phyloP scores from a whole-genome alignment of 2,329 filamentous ascomycete species.

The Aschersonia sp. region DNA sequence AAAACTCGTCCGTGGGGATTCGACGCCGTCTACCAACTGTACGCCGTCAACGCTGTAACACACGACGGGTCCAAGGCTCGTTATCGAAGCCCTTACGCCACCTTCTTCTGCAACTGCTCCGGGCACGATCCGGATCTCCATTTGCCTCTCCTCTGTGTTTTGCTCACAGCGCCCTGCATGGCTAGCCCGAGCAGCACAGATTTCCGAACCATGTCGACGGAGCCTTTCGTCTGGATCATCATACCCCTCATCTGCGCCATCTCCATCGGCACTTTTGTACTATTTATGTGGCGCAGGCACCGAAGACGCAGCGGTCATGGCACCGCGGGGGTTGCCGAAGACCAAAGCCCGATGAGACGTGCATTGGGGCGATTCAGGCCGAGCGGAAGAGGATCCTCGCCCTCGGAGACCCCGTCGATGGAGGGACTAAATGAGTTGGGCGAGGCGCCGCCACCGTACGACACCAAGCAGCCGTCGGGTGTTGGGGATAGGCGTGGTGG shows the following conservation, averaged over 20 bases:
- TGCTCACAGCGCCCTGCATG: neutral
- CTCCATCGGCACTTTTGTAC: conserved; percentile 14
- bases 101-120: no score
- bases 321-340: neutral
- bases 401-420: conserved; percentile 12
- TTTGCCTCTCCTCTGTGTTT: neutral
- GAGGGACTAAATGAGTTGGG: conserved; percentile 51
- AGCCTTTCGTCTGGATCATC: conserved; percentile 43
- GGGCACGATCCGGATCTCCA: no score
- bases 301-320: conserved; percentile 1
- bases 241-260: conserved; percentile 31
- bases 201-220: conserved; percentile 18
- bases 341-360: conserved; percentile 1
- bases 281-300: conserved; percentile 5
- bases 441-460: conserved; percentile 52
- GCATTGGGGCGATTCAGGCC: conserved; percentile 2
- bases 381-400: conserved; percentile 12
- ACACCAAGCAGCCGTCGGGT: conserved; percentile 14
- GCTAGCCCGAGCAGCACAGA: conserved; percentile 5
- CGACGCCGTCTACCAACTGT: no score
- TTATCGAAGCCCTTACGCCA: no score
- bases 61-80: no score
- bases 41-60: no score
- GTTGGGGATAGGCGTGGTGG: neutral
- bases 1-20: no score